These are phyloP conservation scores for Crataegus laevigata DNA, from an alignment of 306 rosid genomes.

Conservation along the genomic window DNA sequence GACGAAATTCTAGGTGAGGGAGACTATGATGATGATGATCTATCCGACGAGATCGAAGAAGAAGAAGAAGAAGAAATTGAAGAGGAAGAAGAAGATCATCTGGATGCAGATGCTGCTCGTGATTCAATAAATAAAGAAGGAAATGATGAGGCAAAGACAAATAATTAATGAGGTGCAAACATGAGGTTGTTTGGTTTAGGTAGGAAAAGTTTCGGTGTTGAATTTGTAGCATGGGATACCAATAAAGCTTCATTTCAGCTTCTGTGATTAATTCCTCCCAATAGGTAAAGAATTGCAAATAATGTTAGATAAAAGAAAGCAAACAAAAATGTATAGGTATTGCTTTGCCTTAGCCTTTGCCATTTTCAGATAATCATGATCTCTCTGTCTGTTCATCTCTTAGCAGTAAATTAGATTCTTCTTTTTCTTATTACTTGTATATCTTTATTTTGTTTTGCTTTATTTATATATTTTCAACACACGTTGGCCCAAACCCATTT, in stretches of 20 bases:
- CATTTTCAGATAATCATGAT: neutral
- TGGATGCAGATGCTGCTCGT: neutral
- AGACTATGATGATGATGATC: constrained; percentile 5
- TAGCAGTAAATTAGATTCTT: neutral
- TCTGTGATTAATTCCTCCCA: neutral
- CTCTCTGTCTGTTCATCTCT: neutral
- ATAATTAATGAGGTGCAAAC: neutral
- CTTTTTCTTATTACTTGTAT: neutral
- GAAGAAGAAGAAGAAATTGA: neutral
- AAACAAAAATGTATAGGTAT: neutral
- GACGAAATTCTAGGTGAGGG: constrained; percentile 19
- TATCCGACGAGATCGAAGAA: neutral
- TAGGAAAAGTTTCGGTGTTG: neutral
- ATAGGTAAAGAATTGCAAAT: neutral
- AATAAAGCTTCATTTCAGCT: neutral
- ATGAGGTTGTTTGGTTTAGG: neutral
- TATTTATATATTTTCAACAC: neutral
- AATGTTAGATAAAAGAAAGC: neutral
- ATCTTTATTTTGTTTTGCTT: neutral
- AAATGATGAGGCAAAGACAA: neutral
- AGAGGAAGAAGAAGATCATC: constrained; percentile 1
- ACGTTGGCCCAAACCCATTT: too few species aligned
- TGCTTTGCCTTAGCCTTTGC: neutral
- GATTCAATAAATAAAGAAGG: neutral
- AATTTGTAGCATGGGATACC: neutral